Evolutionary conservation across 2,329 filamentous ascomycete species (phyloP).

Genomic region (Phyllosticta citriasiana): DNA sequence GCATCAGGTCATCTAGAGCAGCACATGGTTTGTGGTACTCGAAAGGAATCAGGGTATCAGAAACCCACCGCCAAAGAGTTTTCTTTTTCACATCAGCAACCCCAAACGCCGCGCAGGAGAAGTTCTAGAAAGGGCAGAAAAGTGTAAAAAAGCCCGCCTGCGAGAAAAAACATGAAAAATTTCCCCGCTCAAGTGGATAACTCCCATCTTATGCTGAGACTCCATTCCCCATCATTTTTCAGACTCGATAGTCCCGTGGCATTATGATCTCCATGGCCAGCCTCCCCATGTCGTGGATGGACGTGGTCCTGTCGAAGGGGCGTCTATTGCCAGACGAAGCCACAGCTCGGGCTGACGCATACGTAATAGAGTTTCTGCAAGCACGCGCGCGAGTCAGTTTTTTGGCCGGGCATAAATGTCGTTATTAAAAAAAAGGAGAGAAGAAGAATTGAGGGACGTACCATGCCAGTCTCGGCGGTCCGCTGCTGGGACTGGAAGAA

Average conservation of each 20-base stretch:
- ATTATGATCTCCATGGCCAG: background rate
- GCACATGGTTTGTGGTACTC: conserved; percentile 1
- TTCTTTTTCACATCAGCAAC: background rate
- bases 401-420: background rate
- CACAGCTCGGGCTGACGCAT: conserved; percentile 87
- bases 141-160: background rate
- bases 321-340: conserved; percentile 63
- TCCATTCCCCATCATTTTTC: background rate
- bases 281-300: background rate
- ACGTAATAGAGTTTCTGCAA: conserved; percentile 50
- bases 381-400: background rate
- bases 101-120: conserved; percentile 1
- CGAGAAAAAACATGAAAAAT: background rate
- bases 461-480: conserved; percentile 96
- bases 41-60: conserved; percentile 2
- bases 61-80: background rate
- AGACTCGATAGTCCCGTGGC: background rate
- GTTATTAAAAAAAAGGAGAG: no score
- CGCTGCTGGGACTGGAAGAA: conserved; percentile 99
- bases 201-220: background rate
- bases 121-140: background rate
- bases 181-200: background rate
- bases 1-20: background rate
- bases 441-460: conserved; percentile 38
- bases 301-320: background rate